A percentile compares a stretch with the other conserved stretches of the same genome.
These are phyloP conservation scores for Cladosporium sp. DNA, from an alignment of 2,329 filamentous ascomycete species.

Conservation along the genomic window DNA sequence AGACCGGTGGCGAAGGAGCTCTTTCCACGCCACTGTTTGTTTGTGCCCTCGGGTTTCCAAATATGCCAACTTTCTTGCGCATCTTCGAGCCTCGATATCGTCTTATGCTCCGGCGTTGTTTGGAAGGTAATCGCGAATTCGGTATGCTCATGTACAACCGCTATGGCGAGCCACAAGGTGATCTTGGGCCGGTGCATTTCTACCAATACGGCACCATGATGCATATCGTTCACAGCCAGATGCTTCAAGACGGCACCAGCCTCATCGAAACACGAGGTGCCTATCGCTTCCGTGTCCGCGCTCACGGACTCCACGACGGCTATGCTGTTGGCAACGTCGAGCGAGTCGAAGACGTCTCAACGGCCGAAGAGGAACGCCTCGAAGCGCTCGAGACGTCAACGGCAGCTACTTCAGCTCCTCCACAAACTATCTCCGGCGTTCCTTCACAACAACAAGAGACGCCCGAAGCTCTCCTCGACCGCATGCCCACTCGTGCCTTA, in stretches of 20 bases:
- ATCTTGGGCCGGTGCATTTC: slow-evolving; percentile 54
- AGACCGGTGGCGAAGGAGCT: slow-evolving; percentile 50
- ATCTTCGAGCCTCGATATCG: slow-evolving; percentile 92
- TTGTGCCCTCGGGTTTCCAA: slow-evolving; percentile 75
- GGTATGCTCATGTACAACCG: slow-evolving; percentile 76
- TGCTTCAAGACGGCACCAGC: slow-evolving; percentile 74
- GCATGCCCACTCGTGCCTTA: slow-evolving; percentile 65
- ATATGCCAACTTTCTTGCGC: slow-evolving; percentile 79
- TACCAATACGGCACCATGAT: slow-evolving; percentile 73
- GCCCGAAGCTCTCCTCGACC: slow-evolving; percentile 41
- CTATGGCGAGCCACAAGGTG: slow-evolving; percentile 47
- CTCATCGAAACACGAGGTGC: slow-evolving; percentile 72
- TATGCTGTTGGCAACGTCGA: slow-evolving; percentile 74
- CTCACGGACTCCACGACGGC: slow-evolving; percentile 63
- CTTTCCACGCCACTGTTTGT: slow-evolving; percentile 70
- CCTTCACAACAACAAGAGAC: slow-evolving; percentile 11
- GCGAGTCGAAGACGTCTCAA: slow-evolving; percentile 72
- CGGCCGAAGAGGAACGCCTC: slow-evolving; percentile 71
- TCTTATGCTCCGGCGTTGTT: slow-evolving; percentile 75
- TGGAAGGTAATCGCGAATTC: slow-evolving; percentile 71
- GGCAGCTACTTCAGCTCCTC: slow-evolving; percentile 18
- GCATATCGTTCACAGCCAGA: slow-evolving; percentile 67
- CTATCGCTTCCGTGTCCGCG: slow-evolving; percentile 68
- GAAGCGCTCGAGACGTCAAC: slow-evolving; percentile 63
- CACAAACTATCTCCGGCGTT: slow-evolving; percentile 25